Percentiles rank a stretch among this genome's conserved stretches.
phyloP scores from a whole-genome alignment of 495 filamentous ascomycete genomes.

The Xylaria bambusicola region DNA sequence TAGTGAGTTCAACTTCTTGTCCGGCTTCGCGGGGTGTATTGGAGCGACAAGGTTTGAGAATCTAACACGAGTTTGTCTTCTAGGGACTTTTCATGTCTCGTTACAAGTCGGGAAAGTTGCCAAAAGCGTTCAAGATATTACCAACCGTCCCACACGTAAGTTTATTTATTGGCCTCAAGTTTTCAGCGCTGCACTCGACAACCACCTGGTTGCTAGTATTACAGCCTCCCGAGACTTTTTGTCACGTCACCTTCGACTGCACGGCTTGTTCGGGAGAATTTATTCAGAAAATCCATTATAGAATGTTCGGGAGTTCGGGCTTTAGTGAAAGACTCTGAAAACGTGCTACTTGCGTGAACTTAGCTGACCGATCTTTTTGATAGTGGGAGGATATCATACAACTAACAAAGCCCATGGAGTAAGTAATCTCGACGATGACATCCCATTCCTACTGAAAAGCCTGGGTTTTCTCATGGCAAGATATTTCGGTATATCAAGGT shows the following conservation, averaged over 20 bases:
- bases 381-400: slow-evolving; percentile 80
- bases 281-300: too few relatives aligned
- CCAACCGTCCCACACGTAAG: slow-evolving; percentile 73
- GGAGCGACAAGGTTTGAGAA: neutral
- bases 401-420: slow-evolving; percentile 72
- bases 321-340: neutral
- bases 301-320: neutral
- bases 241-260: neutral
- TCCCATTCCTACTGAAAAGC: too few relatives aligned
- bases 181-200: too few relatives aligned
- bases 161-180: neutral
- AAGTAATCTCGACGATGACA: neutral
- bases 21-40: neutral
- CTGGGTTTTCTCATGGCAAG: too few relatives aligned
- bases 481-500: too few relatives aligned
- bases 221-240: neutral
- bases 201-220: too few relatives aligned
- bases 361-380: neutral
- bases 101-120: slow-evolving; percentile 92
- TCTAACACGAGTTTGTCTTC: neutral
- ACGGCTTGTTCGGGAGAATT: too few relatives aligned
- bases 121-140: slow-evolving; percentile 96
- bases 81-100: slow-evolving; percentile 52
- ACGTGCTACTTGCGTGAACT: neutral
- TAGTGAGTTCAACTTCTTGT: slow-evolving; percentile 9